Base-by-base conservation (phyloP, 192 early-diverging fungal genomes). In the Gigaspora rosea region DNA sequence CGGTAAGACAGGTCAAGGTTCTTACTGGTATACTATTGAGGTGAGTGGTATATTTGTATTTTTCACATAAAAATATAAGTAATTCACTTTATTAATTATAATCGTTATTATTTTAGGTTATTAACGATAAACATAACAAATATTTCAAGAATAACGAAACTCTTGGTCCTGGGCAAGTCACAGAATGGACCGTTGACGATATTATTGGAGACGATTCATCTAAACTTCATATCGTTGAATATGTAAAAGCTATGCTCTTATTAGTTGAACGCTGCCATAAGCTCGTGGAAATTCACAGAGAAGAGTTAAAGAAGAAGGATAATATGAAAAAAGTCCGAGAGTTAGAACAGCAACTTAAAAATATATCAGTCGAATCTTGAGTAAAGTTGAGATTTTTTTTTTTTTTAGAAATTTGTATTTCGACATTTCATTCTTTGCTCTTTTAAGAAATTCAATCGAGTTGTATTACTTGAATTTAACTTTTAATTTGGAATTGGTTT, bases 1-100 rank as follows among this genome's bases (percentile, higher is more conserved):
- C 9, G 78, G 78, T 15, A 75, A 63, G 32, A 80, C 82, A 52
- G 80, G 80, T 27, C 56, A 74, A 12, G 79, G 78, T 3, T 49
- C 73, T 12, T 62, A 80, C 0, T 80, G 79, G 74, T 86, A 79
- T 71, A 83, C 79, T 27, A 54, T 82, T 8, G 82, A 86, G 66
- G 82, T 84, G 33, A 54, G n/a, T 51, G 10, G 0, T 47, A 11
- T 22, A 47, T 49, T 54, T 36, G 18, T 61, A 16, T 15, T 6
- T 51, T 80, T 70, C 32, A 27, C 56, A 67, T 6, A 71, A 16
- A 32, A 15, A 41, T 33, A 8, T 7, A 71, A n/a, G 4, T 9
- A 57, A 32, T 59, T 41, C 57, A n/a, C 41, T 46, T 3, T 20
- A 66, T 66, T 32, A 50, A n/a, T 56, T 51, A 10, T 63, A 52